Evolutionary conservation across 2,329 filamentous ascomycete genomes (phyloP), one percentile per base, ranked within the genome.

Genomic region (Aspergillus pseudoviridinutans): DNA sequence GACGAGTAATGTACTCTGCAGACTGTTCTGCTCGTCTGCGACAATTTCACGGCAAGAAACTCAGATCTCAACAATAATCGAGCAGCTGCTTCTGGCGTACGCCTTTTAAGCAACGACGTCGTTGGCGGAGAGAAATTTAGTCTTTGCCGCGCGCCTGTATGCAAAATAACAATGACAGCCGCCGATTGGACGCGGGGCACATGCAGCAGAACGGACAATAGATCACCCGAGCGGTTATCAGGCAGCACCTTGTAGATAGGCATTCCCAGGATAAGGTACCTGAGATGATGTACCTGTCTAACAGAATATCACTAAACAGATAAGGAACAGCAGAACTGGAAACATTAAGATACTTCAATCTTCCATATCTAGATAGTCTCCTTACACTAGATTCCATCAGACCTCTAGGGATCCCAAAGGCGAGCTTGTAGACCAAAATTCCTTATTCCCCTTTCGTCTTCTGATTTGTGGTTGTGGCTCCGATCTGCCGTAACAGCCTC

Each of bases 141-240:
- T 14, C 47, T 50, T 53, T 51, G 66, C 70, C n/a, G 67, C 64
- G 24, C 70, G 69, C 22, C 66, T 71, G 25, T 46, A 46, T 24
- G 8, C n/a, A 68, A 70, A 50, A 65, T 65, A 1, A 71, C 68
- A 9, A 64, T 65, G n/a, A 57, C 60, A 6, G 69, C 67, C 56
- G 50, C 56, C 55, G 55, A 65, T 64, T 65, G 63, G 63, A 54
- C 58, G 58, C 58, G 59, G 59, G 58, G 56, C 57, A 58, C n/a
- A 50, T 49, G 38, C 38, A 32, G 27, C 60, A 59, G 60, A 56
- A 29, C 64, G 66, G 66, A 8, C n/a, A 64, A 65, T 49, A n/a
- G 4, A 56, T 59, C 22, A 38, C 63, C 66, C 66, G 66, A 49
- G 44, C 27, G 53, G 51, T 68, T 70, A 56, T 60, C 58, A 28